Evolutionary conservation across 2,329 filamentous ascomycete species (phyloP).

Genomic region (Penicillium sp.): DNA sequence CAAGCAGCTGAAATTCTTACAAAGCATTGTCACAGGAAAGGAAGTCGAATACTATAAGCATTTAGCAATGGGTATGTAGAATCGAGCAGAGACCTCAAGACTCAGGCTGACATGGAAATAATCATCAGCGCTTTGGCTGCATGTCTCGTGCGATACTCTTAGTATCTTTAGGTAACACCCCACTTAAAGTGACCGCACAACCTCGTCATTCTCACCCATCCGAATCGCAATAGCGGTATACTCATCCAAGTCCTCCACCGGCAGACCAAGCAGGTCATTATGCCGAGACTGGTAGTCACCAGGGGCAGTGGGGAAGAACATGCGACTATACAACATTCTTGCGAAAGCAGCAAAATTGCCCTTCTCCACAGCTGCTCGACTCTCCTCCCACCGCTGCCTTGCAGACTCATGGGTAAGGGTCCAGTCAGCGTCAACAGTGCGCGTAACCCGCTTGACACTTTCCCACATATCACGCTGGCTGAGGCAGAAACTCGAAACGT

Average conservation of each 20-base stretch:
- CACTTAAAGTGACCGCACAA: background rate
- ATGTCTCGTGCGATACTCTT: background rate
- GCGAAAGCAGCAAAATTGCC: background rate
- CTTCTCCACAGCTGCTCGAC: background rate
- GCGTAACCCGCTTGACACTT: background rate
- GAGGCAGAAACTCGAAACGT: background rate
- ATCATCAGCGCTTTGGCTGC: too few species aligned
- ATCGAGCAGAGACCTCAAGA: too few species aligned
- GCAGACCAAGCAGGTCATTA: conserved; percentile 4
- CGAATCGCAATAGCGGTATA: conserved; percentile 3
- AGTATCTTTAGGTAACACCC: background rate
- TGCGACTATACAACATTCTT: background rate
- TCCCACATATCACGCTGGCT: background rate
- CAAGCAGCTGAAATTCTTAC: too few species aligned
- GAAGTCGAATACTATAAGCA: too few species aligned
- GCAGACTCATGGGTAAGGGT: background rate
- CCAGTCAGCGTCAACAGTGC: background rate
- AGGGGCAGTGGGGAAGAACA: background rate
- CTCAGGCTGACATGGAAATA: too few species aligned
- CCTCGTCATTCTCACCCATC: conserved; percentile 2
- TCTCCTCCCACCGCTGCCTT: background rate
- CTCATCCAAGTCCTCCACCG: conserved; percentile 7
- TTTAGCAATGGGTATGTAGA: too few species aligned
- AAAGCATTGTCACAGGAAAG: too few species aligned
- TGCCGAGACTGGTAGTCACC: background rate